Conservation (phyloP, 1,284 basidiomycete genomes). For the Mycosarcoma mackinlayi region DNA sequence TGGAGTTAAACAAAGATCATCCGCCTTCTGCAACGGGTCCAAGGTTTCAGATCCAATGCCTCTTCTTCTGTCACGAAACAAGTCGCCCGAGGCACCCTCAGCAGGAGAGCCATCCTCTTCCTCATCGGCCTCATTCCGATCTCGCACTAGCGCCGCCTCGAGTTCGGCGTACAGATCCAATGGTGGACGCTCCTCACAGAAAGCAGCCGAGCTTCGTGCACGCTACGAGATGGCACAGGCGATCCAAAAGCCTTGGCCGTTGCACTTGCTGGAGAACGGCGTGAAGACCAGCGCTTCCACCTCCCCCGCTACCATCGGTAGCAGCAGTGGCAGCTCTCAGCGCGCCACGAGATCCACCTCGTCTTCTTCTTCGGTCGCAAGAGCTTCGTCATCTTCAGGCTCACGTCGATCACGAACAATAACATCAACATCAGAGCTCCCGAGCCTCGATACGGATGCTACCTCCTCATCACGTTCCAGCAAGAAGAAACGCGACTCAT, state of each 20-base stretch:
- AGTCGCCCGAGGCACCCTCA: conserved; percentile 13
- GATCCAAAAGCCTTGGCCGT: conserved; percentile 47
- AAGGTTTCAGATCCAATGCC: conserved; percentile 21
- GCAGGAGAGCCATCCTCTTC: conserved; percentile 2
- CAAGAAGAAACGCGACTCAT: conserved; percentile 25
- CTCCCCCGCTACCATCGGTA: not conserved
- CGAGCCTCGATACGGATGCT: conserved; percentile 3
- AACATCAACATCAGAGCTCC: conserved; percentile 10
- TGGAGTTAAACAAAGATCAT: too few species aligned
- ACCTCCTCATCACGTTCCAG: conserved; percentile 1
- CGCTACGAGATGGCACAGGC: conserved; percentile 51
- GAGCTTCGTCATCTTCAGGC: not conserved
- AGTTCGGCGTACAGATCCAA: conserved; percentile 8
- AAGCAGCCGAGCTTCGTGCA: conserved; percentile 31
- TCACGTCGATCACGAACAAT: conserved; percentile 1
- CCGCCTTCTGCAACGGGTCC: not conserved
- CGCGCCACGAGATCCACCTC: conserved; percentile 1
- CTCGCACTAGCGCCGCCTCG: conserved; percentile 15
- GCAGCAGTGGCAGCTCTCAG: not conserved
- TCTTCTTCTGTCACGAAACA: conserved; percentile 22
- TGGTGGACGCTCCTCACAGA: conserved; percentile 12
- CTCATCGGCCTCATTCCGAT: conserved; percentile 21
- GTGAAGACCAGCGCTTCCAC: conserved; percentile 17
- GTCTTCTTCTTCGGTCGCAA: conserved; percentile 5
- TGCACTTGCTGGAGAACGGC: conserved; percentile 46